Conservation (phyloP, 108 stramenopile genomes). For the Heterococcus sp. region DNA sequence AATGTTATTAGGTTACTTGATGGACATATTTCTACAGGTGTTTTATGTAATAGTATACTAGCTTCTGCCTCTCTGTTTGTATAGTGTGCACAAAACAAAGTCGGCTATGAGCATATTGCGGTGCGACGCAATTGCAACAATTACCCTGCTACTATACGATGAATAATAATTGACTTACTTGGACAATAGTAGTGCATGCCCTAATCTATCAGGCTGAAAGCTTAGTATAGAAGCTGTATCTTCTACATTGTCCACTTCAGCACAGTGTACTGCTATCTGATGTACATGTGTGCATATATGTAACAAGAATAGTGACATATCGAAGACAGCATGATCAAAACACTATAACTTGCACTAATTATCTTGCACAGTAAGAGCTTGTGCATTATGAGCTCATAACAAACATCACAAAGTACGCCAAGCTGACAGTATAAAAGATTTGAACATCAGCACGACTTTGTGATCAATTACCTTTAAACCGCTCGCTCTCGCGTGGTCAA, state of each 20-base stretch:
- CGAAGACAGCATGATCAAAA: not conserved
- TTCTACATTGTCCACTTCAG: slow-evolving; percentile 36
- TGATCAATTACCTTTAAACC: not conserved
- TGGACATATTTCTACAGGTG: slow-evolving; percentile 47
- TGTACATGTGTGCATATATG: not conserved
- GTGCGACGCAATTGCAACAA: slow-evolving; percentile 7
- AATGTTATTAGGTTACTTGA: slow-evolving; percentile 44
- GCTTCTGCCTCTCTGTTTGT: no score
- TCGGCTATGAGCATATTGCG: no score
- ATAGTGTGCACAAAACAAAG: no score
- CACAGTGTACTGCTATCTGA: slow-evolving; percentile 71
- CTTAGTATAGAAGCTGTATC: slow-evolving; percentile 22
- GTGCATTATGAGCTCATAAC: not conserved
- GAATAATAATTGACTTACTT: no score
- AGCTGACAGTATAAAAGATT: not conserved
- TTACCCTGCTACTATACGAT: not conserved
- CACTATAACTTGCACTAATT: not conserved
- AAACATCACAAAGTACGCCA: not conserved
- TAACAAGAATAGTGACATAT: no score
- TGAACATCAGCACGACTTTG: not conserved
- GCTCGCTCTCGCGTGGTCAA: not conserved
- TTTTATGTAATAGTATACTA: no score
- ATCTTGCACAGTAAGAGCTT: not conserved
- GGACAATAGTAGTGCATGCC: slow-evolving; percentile 35
- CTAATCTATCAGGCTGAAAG: slow-evolving; percentile 40